These are phyloP conservation scores for Mycena albidolilacea DNA, from an alignment of 768 basidiomycete genomes.

Conservation along the genomic window DNA sequence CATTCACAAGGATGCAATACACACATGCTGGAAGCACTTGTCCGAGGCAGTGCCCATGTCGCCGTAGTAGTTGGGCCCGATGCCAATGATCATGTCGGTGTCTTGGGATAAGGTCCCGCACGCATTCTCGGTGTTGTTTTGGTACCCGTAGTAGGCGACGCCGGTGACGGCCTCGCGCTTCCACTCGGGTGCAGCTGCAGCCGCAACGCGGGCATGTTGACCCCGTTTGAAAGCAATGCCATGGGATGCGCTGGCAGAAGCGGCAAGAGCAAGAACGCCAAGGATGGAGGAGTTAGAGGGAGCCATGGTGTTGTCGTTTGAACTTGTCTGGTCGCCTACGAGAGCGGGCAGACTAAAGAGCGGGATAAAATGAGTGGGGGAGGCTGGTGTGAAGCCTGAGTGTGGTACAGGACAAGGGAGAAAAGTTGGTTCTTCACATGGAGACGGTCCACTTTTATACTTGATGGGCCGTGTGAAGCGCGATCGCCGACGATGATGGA, in stretches of 20 bases:
- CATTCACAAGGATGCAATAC: not conserved
- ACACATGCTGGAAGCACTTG: conserved; percentile 39
- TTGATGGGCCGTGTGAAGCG: conserved; percentile 8
- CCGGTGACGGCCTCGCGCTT: conserved; percentile 34
- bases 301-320: conserved; percentile 32
- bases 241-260: conserved; percentile 36
- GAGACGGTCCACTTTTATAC: conserved; percentile 30
- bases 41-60: conserved; percentile 30
- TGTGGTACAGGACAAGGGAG: not conserved
- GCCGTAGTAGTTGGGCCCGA: conserved; percentile 38
- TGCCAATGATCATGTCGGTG: conserved; percentile 40
- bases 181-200: conserved; percentile 5
- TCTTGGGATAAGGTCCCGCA: conserved; percentile 37
- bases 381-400: conserved; percentile 21
- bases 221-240: conserved; percentile 20
- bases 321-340: conserved; percentile 20
- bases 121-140: conserved; percentile 38
- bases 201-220: conserved; percentile 29
- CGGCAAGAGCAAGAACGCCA: conserved; percentile 36
- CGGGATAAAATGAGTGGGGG: conserved; percentile 31
- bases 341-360: conserved; percentile 30
- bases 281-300: conserved; percentile 27
- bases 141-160: conserved; percentile 39
- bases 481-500: not conserved
- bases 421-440: conserved; percentile 22